Base-by-base conservation (phyloP, 805 yeast species). In the Wickerhamiella sorbophila region DNA sequence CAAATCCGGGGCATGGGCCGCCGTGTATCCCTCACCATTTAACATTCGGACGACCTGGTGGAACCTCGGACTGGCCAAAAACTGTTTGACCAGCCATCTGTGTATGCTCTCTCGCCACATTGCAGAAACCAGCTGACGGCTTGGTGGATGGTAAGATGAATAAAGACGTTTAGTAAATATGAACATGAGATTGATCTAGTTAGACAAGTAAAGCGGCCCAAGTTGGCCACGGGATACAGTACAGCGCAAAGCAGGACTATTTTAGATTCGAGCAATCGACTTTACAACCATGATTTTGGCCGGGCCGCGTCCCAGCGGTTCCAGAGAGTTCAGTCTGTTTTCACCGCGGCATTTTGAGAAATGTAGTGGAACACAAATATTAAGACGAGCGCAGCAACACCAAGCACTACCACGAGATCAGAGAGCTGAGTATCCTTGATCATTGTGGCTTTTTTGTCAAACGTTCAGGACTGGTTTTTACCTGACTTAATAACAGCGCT, bases 361-460 rank as follows among this genome's bases (percentile, higher is more conserved):
- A 79, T 66, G 27, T 77, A 70, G 49, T 85, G 91, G 62, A 79
- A 87, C 3, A 79, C 64, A 36, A 82, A 62, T 31, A 86, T 80
- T 51, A 87, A 67, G 2, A 75, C 69, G 59, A 85, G 70, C 47
- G 91, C 75, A 4, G 74, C 56, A 42, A 85, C 59, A 4, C 95
- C 96, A 50, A 81, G 78, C 10, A 74, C 60, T 36, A 83, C 69
- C 39, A 83, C 93, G 36, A 84, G 64, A 38, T 72, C 63, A 59
- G 86, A 75, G 58, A 87, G 71, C 60, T 85, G 91, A 42, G 66
- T 67, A 68, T 87, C 96, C 14, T 83, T 68, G 54, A 87, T 86
- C 95, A 87, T 87, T 38, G 24, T 16, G n/a, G n/a, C n/a, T n/a
- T n/a, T n/a, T n/a, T n/a, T n/a, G n/a, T n/a, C n/a, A n/a, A n/a